These are phyloP conservation scores for Boletellus deceptivus DNA, from an alignment of 1,284 basidiomycete species.

Conservation along the genomic window DNA sequence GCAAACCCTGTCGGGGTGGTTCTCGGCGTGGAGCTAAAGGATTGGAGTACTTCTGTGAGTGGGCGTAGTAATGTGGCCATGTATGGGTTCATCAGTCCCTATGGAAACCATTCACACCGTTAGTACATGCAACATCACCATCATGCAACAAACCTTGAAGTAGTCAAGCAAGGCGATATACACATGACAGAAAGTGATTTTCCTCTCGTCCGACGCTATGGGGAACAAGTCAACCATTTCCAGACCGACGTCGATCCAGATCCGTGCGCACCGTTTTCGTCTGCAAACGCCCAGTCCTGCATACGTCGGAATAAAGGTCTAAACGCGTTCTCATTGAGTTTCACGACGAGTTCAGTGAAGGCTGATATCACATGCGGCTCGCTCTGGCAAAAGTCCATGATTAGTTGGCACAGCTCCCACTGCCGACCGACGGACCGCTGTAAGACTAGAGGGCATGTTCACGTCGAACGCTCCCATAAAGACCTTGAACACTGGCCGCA, in stretches of 20 bases:
- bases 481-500: slow-evolving; percentile 76
- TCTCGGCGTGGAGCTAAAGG: slow-evolving; percentile 34
- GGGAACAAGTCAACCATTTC: neutral
- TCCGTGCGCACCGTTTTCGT: slow-evolving; percentile 46
- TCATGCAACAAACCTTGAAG: slow-evolving; percentile 65
- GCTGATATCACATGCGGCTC: slow-evolving; percentile 61
- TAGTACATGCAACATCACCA: neutral
- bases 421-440: slow-evolving; percentile 33
- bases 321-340: slow-evolving; percentile 93
- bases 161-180: slow-evolving; percentile 75
- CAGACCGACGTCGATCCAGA: neutral
- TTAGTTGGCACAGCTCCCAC: neutral
- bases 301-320: slow-evolving; percentile 88
- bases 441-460: slow-evolving; percentile 32
- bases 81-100: slow-evolving; percentile 90
- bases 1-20: slow-evolving; percentile 29
- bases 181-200: slow-evolving; percentile 70
- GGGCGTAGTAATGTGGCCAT: slow-evolving; percentile 76
- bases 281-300: slow-evolving; percentile 92
- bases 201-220: slow-evolving; percentile 44
- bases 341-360: slow-evolving; percentile 88
- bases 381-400: slow-evolving; percentile 36
- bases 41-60: slow-evolving; percentile 62
- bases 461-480: slow-evolving; percentile 82
- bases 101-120: slow-evolving; percentile 7